Evolutionary conservation across 768 basidiomycete species (phyloP), one percentile per base, ranked within the genome.

Genomic region (Suillus lakei): DNA sequence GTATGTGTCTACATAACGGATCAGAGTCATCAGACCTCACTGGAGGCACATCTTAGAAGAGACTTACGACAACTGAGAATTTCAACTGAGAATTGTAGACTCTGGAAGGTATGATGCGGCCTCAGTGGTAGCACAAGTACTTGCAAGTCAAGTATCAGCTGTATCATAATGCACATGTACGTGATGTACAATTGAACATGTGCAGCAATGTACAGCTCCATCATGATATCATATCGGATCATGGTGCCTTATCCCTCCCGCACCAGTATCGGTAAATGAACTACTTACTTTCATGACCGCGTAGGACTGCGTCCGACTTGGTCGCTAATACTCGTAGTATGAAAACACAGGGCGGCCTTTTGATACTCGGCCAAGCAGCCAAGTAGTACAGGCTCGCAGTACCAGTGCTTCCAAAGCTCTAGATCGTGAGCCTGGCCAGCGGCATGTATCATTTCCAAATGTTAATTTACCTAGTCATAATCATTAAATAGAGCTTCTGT

Each of bases 291-390:
- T 59, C 38, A 39, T 58, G 36, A 39, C 56, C 23, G 56, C 39
- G 15, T 28, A 51, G 50, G 56, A 58, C 56, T 39, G 34, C 23
- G 16, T 32, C 18, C 53, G 53, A 41, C 58, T 30, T 30, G 39
- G 39, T 28, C 58, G 53, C 30, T 54, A 32, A 59, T 59, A 28
- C 38, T 26, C 26, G 28, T 59, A 5, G 39, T 28, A 59, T 28
- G 56, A 38, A 58, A 21, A 28, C 38, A 59, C 58, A 59, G 58
- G 58, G 39, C 26, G 58, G 58, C 18, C 12, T 41, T 59, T 59
- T 30, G 39, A 58, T 28, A 18, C 16, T 28, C 16, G 50, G 60
- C 23, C 18, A 61, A 43, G 34, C 34, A 21, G 36, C 6, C 2
- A 18, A 50, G 60, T 30, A 32, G 21, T 54, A 21, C 23, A 63